phyloP scores from a whole-genome alignment of 1,139 yeast genomes.

The Debaryomyces nepalensis region DNA sequence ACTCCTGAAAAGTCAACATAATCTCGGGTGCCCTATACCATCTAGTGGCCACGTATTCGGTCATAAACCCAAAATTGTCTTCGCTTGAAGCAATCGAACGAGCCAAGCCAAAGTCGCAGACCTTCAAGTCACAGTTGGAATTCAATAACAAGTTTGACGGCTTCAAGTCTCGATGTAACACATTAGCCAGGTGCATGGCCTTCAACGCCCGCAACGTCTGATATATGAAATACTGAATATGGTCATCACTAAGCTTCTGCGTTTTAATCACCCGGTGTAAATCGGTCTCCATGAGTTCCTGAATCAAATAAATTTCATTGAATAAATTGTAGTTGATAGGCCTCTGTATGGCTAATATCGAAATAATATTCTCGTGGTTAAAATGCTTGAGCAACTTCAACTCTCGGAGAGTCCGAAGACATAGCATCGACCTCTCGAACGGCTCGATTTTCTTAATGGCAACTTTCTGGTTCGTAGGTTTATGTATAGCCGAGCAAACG shows the following conservation, averaged over 20 bases:
- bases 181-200: slow-evolving; percentile 88
- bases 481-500: slow-evolving; percentile 90
- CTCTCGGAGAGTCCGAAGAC: slow-evolving; percentile 88
- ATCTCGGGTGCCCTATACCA: slow-evolving; percentile 99
- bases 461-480: slow-evolving; percentile 85
- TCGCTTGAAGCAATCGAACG: slow-evolving; percentile 47
- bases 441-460: slow-evolving; percentile 96
- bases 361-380: slow-evolving; percentile 88
- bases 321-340: slow-evolving; percentile 78
- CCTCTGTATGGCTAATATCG: slow-evolving; percentile 87
- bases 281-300: slow-evolving; percentile 96
- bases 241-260: slow-evolving; percentile 86
- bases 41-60: slow-evolving; percentile 96
- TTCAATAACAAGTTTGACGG: slow-evolving; percentile 87
- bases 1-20: slow-evolving; percentile 91
- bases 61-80: slow-evolving; percentile 71
- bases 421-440: slow-evolving; percentile 89
- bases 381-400: slow-evolving; percentile 86
- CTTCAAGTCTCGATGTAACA: slow-evolving; percentile 89
- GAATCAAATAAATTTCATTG: slow-evolving; percentile 87
- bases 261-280: slow-evolving; percentile 88
- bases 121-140: slow-evolving; percentile 90
- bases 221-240: slow-evolving; percentile 89
- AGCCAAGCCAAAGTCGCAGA: slow-evolving; percentile 95
- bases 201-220: slow-evolving; percentile 90